Evolutionary conservation across 495 filamentous ascomycete species (phyloP).

Genomic region (Aspergillus affinis): DNA sequence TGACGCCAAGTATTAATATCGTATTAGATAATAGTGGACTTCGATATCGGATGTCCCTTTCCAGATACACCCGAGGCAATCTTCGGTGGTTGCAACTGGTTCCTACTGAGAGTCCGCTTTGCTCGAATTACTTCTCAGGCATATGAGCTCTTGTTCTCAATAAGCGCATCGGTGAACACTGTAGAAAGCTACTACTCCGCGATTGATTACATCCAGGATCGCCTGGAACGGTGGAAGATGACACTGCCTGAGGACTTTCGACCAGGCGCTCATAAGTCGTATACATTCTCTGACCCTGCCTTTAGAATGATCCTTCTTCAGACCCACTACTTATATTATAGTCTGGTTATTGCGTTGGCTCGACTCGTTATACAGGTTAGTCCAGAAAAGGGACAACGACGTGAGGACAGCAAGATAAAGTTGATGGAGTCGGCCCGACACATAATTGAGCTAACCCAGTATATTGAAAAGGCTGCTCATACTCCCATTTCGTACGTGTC

Average conservation of each 20-base stretch:
- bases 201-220: constrained; percentile 26
- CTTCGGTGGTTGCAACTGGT: constrained; percentile 33
- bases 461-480: constrained; percentile 32
- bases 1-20: background rate
- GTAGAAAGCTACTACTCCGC: constrained; percentile 17
- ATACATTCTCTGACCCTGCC: background rate
- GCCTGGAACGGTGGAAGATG: constrained; percentile 32
- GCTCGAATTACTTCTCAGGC: constrained; percentile 28
- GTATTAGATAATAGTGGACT: constrained; percentile 16
- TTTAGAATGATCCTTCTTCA: constrained; percentile 1
- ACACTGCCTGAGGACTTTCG: constrained; percentile 27
- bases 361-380: constrained; percentile 30
- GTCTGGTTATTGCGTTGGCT: constrained; percentile 30
- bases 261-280: constrained; percentile 15
- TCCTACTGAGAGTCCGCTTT: constrained; percentile 25
- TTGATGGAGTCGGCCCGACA: constrained; percentile 25
- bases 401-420: constrained; percentile 22
- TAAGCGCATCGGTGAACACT: constrained; percentile 26
- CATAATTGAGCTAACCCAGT: constrained; percentile 32
- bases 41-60: constrained; percentile 33
- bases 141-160: constrained; percentile 34
- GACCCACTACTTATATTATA: constrained; percentile 26
- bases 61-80: constrained; percentile 29
- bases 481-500: constrained; percentile 31
- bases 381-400: constrained; percentile 12